A percentile compares a stretch with the other conserved stretches of the same genome.
phyloP scores from a whole-genome alignment of 345 rosid genomes.

The Citrus inodora region DNA sequence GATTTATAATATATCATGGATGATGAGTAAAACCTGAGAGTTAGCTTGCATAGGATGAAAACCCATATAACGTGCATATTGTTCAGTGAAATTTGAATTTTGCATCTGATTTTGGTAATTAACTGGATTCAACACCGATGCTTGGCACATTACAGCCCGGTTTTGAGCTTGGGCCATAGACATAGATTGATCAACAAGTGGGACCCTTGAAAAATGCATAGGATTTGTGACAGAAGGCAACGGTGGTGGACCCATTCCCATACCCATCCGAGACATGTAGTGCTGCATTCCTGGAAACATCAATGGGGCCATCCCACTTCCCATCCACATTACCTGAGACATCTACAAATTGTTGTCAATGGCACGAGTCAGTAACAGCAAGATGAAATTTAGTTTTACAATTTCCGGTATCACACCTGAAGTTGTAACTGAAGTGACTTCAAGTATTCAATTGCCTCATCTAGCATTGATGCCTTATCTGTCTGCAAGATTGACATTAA shows the following conservation, averaged over 20 bases:
- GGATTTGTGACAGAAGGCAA: conserved; percentile 34
- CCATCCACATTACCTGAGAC: conserved; percentile 85
- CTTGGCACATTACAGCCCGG: conserved; percentile 35
- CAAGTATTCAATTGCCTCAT: conserved; percentile 87
- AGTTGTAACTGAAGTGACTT: conserved; percentile 93
- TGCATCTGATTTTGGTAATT: conserved; percentile 41
- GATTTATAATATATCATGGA: conserved; percentile 7
- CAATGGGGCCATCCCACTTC: conserved; percentile 81
- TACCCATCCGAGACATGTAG: conserved; percentile 50
- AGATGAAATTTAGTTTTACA: not conserved
- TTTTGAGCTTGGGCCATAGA: conserved; percentile 34
- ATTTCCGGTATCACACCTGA: conserved; percentile 39
- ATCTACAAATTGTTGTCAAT: conserved; percentile 14
- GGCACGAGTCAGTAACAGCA: not conserved
- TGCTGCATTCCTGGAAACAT: conserved; percentile 81
- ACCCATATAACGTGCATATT: conserved; percentile 44
- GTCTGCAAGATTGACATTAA: conserved; percentile 43
- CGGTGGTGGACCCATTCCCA: conserved; percentile 38
- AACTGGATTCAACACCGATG: conserved; percentile 37
- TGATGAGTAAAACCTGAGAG: conserved; percentile 43
- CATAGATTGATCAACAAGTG: conserved; percentile 44
- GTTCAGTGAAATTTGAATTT: conserved; percentile 35
- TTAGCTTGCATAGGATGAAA: conserved; percentile 45
- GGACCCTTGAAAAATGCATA: conserved; percentile 42
- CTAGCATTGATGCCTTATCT: conserved; percentile 93